phyloP scores from a whole-genome alignment of 768 basidiomycete genomes.

The Grammothele lineata region DNA sequence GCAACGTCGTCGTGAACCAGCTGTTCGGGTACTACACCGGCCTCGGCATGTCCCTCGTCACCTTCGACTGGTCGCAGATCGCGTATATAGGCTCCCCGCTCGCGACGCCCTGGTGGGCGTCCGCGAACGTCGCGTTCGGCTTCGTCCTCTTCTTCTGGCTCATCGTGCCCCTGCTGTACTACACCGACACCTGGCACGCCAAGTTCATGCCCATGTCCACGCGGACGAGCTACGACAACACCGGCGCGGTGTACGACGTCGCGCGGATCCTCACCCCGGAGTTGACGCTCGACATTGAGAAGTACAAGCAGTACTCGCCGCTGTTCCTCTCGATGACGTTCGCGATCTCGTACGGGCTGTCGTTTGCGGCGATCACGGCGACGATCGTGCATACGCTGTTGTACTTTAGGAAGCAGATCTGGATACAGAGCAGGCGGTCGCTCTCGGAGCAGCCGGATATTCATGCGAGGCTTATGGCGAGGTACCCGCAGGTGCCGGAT shows the following conservation, averaged over 20 bases:
- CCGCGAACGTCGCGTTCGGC: constrained; percentile 60
- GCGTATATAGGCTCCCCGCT: constrained; percentile 69
- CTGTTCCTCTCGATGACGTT: constrained; percentile 57
- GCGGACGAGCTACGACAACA: constrained; percentile 39
- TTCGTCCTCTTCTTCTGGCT: constrained; percentile 72
- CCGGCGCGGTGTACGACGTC: constrained; percentile 38
- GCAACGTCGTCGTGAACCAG: constrained; percentile 67
- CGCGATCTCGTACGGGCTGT: constrained; percentile 73
- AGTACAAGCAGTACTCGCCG: constrained; percentile 42
- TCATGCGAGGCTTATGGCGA: constrained; percentile 76
- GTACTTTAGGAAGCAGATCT: constrained; percentile 78
- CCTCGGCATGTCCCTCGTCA: constrained; percentile 61
- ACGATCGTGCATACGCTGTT: constrained; percentile 68
- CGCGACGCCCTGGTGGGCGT: constrained; percentile 80
- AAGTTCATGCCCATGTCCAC: constrained; percentile 57
- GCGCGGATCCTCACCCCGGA: constrained; percentile 35
- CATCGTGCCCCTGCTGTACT: constrained; percentile 59
- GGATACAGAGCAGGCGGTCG: constrained; percentile 62
- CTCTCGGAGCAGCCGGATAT: constrained; percentile 81
- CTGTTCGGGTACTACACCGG: constrained; percentile 56
- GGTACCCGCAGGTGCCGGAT: constrained; percentile 74
- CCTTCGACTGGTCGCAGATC: constrained; percentile 78
- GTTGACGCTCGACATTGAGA: constrained; percentile 31
- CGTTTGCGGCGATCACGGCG: constrained; percentile 76
- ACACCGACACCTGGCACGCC: constrained; percentile 63